Base-by-base conservation (phyloP, 2,329 filamentous ascomycete genomes). In the Septoria linicola region DNA sequence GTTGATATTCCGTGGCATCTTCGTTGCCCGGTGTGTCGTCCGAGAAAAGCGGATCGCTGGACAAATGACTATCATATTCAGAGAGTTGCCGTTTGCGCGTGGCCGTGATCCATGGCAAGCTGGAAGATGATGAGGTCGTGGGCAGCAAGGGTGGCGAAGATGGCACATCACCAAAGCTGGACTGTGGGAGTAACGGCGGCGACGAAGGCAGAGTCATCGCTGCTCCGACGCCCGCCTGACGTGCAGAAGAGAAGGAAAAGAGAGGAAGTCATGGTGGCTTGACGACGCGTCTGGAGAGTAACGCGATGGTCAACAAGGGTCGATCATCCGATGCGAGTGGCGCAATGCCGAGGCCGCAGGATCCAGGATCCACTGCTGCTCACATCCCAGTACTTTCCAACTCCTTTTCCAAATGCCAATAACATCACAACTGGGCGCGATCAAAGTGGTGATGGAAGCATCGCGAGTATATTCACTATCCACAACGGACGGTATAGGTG, bases 21-120 rank as follows among this genome's bases (percentile, higher is more conserved):
- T 80, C 79, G 2, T 82, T 82, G 51, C 87, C 84, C 5, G 65
- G 66, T 2, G 59, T 61, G 61, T 88, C 84, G 53, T 89, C 85
- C 65, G 84, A 88, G 68, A 89, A 89, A 20, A 88, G 78, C 3
- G 84, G 84, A 62, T 89, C 85, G 63, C 85, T 88, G 16, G 84
- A 88, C 57, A 79, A 71, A 31, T 54, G 59, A 53, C 58, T 62
- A 25, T 58, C 67, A 40, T 63, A 63, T 30, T 66, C 66, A 4
- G 56, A 58, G 19, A 64, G 58, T 30, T 59, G 62, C 25, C 67
- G 62, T 50, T 69, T 70, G n/a, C 66, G 62, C 37, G 44, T 41
- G 20, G 36, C 27, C 7, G 39, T 17, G 8, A 41, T 27, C 36
- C 36, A 39, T 23, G 16, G 44, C 7, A 39, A 23, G 10, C n/a